Percentiles rank a stretch among this genome's conserved stretches.
Conservation (phyloP, 2,329 filamentous ascomycete species). For the Didymella glomerata region DNA sequence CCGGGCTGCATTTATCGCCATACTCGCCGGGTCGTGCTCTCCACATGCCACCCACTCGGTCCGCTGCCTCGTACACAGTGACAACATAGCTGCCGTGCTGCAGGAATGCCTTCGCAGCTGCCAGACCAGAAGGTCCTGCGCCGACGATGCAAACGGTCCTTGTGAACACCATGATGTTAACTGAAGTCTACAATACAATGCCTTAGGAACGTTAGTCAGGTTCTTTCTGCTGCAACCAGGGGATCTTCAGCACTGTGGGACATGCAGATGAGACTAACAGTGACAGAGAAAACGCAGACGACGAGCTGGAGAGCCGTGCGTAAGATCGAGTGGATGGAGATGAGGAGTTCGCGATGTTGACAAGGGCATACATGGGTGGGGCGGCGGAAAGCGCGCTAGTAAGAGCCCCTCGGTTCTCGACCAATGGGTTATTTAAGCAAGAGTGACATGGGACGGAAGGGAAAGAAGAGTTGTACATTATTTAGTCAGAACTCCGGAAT, state of each 20-base stretch:
- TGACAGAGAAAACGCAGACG: not conserved
- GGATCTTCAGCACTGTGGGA: not conserved
- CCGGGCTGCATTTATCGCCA: conserved; percentile 69
- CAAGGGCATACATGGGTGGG: conserved; percentile 16
- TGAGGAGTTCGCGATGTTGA: conserved; percentile 3
- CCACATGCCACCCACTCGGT: conserved; percentile 81
- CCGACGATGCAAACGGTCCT: conserved; percentile 55
- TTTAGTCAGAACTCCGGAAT: conserved; percentile 43
- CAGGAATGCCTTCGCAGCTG: conserved; percentile 71
- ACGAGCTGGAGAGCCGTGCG: not conserved
- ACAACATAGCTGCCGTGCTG: conserved; percentile 70
- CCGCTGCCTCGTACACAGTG: conserved; percentile 72
- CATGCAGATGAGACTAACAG: not conserved
- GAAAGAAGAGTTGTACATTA: conserved; percentile 19
- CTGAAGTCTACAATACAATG: conserved; percentile 7
- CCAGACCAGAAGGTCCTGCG: conserved; percentile 56
- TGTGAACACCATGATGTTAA: conserved; percentile 21
- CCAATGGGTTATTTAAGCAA: conserved; percentile 11
- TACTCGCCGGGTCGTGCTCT: conserved; percentile 57
- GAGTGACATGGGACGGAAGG: conserved; percentile 1
- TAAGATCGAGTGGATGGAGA: not conserved
- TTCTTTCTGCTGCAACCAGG: not conserved
- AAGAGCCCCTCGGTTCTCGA: conserved; percentile 23
- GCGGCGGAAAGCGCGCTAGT: conserved; percentile 26
- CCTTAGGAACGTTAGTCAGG: conserved; percentile 1